These are phyloP conservation scores for Nigrospora osmanthi DNA, from an alignment of 2,329 filamentous ascomycete species.

Conservation along the genomic window DNA sequence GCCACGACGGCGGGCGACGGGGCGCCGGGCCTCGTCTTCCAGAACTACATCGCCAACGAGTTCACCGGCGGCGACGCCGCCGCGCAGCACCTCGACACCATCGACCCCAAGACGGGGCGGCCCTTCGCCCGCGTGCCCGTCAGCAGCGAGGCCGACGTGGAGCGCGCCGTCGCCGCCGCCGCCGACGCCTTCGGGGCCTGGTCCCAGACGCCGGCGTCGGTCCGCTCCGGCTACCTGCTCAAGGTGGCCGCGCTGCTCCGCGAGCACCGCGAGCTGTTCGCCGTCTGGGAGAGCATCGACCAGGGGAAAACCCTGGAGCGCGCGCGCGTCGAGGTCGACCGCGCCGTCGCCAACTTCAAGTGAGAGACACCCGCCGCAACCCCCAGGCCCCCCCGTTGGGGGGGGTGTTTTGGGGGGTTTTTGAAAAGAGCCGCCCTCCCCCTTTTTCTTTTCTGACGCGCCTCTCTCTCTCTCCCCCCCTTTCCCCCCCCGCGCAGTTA, in stretches of 20 bases:
- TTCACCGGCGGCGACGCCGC: slow-evolving; percentile 1
- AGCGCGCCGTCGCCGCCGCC: slow-evolving; percentile 14
- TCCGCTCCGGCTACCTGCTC: slow-evolving; percentile 15
- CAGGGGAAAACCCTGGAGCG: slow-evolving; percentile 25
- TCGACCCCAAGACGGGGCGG: slow-evolving; percentile 20
- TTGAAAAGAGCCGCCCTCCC: no score
- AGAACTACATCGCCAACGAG: slow-evolving; percentile 11
- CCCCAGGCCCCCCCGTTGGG: no score
- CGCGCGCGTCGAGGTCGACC: slow-evolving; percentile 22
- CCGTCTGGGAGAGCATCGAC: slow-evolving; percentile 26
- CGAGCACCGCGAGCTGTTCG: slow-evolving; percentile 21
- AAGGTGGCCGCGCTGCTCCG: slow-evolving; percentile 16
- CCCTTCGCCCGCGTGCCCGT: slow-evolving; percentile 15
- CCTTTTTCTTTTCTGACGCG: no score
- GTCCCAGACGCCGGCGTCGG: slow-evolving; percentile 17
- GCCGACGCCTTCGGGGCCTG: slow-evolving; percentile 17
- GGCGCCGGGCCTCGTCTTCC: slow-evolving; percentile 4
- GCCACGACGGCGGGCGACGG: background rate
- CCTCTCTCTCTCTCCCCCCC: no score
- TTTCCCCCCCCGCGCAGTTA: slow-evolving; percentile 15
- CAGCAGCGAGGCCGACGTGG: slow-evolving; percentile 13
- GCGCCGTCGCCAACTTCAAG: slow-evolving; percentile 24
- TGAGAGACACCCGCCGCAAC: slow-evolving; percentile 7
- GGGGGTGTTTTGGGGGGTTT: no score
- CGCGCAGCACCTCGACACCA: slow-evolving; percentile 14